A percentile compares a stretch with the other conserved stretches of the same genome.
Evolutionary conservation across 1,284 basidiomycete genomes (phyloP).

Genomic region (Irpex lacteus): DNA sequence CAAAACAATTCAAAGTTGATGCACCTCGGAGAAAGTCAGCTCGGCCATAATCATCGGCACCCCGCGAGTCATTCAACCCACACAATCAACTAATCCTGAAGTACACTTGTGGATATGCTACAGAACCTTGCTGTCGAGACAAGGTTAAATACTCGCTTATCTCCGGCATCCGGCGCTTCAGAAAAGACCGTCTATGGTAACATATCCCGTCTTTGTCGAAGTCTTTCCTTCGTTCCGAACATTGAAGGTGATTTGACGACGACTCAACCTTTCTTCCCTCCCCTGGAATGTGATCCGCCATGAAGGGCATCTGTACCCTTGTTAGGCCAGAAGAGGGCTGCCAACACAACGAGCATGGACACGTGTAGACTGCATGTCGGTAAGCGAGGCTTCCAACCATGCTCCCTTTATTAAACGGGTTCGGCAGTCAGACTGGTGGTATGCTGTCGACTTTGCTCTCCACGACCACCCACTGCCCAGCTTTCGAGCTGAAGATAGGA

Average conservation of each 20-base stretch:
- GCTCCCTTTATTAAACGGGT: background rate
- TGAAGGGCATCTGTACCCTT: background rate
- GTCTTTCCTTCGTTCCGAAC: background rate
- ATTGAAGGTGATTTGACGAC: background rate
- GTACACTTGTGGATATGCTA: background rate
- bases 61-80: background rate
- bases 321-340: background rate
- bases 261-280: background rate
- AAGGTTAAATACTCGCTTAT: background rate
- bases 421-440: background rate
- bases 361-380: slow-evolving; percentile 12
- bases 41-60: background rate
- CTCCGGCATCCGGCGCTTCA: background rate
- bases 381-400: background rate
- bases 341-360: background rate
- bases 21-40: background rate
- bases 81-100: background rate
- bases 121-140: background rate
- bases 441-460: slow-evolving; percentile 6
- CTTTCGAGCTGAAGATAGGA: background rate
- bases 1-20: background rate
- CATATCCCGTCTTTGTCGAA: background rate
- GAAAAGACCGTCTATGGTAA: background rate
- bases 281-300: background rate
- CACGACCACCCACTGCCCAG: background rate